phyloP scores from a whole-genome alignment of 768 basidiomycete species.

The Boletus rubroflammeus region DNA sequence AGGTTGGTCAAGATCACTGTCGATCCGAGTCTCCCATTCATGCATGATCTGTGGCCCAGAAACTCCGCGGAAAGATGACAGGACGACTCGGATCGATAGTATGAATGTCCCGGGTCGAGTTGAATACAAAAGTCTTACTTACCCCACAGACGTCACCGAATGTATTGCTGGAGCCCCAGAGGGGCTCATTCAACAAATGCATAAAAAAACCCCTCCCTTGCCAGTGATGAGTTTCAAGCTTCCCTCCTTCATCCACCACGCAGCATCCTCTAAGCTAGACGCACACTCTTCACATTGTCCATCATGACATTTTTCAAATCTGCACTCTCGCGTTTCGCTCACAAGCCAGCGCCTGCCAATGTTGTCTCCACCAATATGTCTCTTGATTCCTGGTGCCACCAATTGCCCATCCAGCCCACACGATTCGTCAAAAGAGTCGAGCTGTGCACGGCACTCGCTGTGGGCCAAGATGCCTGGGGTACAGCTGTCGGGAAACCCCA shows the following conservation, averaged over 20 bases:
- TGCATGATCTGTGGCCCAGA: not conserved
- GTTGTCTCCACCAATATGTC: not conserved
- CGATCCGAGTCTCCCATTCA: not conserved
- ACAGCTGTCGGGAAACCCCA: not conserved
- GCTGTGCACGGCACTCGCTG: constrained; percentile 3
- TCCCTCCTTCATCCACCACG: not conserved
- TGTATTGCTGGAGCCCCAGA: not conserved
- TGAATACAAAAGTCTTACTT: not conserved
- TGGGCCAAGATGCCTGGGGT: not conserved
- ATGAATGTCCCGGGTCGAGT: not conserved
- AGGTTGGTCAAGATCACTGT: not conserved
- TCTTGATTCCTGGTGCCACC: constrained; percentile 1
- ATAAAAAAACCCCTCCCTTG: not conserved
- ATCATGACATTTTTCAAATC: constrained; percentile 7
- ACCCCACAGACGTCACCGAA: not conserved
- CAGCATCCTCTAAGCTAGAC: not conserved
- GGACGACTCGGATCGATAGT: not conserved
- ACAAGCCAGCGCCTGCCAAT: constrained; percentile 3
- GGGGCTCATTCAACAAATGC: not conserved
- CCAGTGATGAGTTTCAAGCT: fast-evolving
- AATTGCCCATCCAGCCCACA: not conserved
- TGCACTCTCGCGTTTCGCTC: not conserved
- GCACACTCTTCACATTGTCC: too few species aligned
- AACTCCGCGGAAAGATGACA: not conserved
- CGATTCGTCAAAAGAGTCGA: constrained; percentile 10